These are phyloP conservation scores for Tetrahymena elliotti DNA, from an alignment of 73 alveolate genomes.

Conservation along the genomic window DNA sequence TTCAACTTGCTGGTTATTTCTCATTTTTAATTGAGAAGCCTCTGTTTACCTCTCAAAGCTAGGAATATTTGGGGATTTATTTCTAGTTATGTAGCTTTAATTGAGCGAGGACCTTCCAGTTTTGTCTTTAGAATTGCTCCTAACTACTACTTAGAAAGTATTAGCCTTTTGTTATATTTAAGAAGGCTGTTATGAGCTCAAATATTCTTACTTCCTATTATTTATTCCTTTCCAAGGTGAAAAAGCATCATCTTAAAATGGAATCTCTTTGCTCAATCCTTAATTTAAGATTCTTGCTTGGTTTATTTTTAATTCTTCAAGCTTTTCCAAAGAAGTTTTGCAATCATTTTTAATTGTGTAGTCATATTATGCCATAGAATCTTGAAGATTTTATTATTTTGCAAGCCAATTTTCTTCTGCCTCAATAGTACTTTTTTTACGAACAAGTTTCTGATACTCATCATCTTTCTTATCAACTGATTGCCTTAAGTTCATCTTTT, in stretches of 20 bases:
- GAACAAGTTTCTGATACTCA: neutral
- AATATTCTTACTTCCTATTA: neutral
- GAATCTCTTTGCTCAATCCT: neutral
- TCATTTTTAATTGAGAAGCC: neutral
- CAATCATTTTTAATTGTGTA: neutral
- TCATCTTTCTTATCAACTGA: neutral
- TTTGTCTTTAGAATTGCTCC: neutral
- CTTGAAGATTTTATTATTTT: neutral
- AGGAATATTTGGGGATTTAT: neutral
- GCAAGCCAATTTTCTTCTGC: neutral
- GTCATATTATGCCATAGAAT: neutral
- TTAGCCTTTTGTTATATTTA: neutral
- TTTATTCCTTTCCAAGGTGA: neutral
- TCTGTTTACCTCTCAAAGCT: neutral
- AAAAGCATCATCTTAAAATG: neutral
- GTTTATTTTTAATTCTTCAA: neutral
- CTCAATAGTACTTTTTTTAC: neutral
- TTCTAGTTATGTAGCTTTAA: neutral
- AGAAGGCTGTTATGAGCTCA: neutral
- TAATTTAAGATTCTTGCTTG: neutral
- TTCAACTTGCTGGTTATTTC: neutral
- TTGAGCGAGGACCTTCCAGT: neutral
- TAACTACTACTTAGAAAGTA: neutral
- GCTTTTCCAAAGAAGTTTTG: neutral
- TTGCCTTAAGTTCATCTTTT: neutral